Percentiles rank a stretch among this genome's conserved stretches.
Evolutionary conservation across 2,329 filamentous ascomycete species (phyloP).

Genomic region (Coniochaeta hoffmannii): DNA sequence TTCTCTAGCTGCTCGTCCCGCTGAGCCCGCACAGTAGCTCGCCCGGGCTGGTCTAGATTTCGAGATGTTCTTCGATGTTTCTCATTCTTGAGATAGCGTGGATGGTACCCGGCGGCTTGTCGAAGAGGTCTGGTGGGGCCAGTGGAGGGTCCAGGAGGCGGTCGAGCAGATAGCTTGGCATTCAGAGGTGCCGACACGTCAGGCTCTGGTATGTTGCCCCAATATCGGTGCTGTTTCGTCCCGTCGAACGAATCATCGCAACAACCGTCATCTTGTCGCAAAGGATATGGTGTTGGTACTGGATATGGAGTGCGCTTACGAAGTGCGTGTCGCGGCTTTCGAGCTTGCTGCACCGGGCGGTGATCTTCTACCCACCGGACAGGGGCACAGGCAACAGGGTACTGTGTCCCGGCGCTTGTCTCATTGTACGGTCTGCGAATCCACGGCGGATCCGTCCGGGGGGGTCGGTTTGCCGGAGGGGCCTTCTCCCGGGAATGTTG

Average conservation of each 20-base stretch:
- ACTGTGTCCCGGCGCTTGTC: neutral
- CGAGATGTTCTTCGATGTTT: neutral
- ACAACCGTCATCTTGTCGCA: neutral
- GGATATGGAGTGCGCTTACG: too few relatives aligned
- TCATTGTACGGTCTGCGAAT: neutral
- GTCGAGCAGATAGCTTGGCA: neutral
- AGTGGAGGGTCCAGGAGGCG: neutral
- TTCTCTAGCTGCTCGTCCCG: neutral
- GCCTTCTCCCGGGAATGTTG: neutral
- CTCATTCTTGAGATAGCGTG: neutral
- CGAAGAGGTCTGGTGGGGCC: neutral
- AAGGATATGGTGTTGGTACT: conserved; percentile 4
- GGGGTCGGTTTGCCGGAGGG: neutral
- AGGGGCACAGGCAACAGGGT: neutral
- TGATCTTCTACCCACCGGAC: neutral
- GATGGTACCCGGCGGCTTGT: neutral
- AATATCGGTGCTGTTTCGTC: neutral
- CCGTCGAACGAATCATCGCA: neutral
- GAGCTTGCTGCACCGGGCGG: neutral
- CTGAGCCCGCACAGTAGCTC: neutral
- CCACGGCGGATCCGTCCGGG: neutral
- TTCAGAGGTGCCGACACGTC: neutral
- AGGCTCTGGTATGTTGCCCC: neutral
- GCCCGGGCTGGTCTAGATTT: neutral
- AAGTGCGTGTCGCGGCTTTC: neutral